Conservation (phyloP, 2,329 filamentous ascomycete genomes). For the Alternaria viburni region DNA sequence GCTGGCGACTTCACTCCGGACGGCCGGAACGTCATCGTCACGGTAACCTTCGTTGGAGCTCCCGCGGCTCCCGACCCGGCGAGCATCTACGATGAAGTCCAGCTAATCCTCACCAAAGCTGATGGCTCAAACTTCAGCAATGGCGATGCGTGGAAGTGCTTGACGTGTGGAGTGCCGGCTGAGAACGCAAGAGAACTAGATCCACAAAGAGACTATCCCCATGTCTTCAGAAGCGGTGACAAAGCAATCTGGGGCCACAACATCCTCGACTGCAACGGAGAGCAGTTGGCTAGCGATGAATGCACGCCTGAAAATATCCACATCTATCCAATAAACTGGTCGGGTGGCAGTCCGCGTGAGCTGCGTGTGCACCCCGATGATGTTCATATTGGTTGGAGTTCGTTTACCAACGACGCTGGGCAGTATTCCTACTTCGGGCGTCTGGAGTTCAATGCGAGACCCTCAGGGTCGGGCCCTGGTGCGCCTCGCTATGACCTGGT, state of each 20-base stretch:
- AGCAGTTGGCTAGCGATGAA: constrained; percentile 40
- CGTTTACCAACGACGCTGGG: constrained; percentile 36
- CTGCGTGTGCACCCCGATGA: constrained; percentile 56
- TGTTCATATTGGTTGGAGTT: constrained; percentile 53
- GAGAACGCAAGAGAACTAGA: constrained; percentile 36
- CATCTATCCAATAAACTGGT: constrained; percentile 54
- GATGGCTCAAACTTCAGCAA: constrained; percentile 49
- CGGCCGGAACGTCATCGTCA: constrained; percentile 52
- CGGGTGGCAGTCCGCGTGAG: constrained; percentile 49
- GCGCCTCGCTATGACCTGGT: constrained; percentile 49
- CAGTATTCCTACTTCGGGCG: constrained; percentile 47
- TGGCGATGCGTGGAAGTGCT: constrained; percentile 57
- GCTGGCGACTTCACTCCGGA: constrained; percentile 51
- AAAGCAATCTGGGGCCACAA: constrained; percentile 41
- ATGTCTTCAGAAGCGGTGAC: constrained; percentile 51
- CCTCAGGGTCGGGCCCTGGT: constrained; percentile 11
- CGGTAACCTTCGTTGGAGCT: constrained; percentile 53
- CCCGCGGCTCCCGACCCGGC: constrained; percentile 48
- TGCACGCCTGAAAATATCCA: constrained; percentile 48
- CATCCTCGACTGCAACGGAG: constrained; percentile 47
- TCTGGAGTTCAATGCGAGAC: constrained; percentile 50
- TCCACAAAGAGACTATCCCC: constrained; percentile 49
- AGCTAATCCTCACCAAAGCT: constrained; percentile 51
- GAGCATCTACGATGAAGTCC: constrained; percentile 52
- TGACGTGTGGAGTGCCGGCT: constrained; percentile 53